Base-by-base conservation (phyloP, 139 green algal species). In the Coccomyxa sp. region DNA sequence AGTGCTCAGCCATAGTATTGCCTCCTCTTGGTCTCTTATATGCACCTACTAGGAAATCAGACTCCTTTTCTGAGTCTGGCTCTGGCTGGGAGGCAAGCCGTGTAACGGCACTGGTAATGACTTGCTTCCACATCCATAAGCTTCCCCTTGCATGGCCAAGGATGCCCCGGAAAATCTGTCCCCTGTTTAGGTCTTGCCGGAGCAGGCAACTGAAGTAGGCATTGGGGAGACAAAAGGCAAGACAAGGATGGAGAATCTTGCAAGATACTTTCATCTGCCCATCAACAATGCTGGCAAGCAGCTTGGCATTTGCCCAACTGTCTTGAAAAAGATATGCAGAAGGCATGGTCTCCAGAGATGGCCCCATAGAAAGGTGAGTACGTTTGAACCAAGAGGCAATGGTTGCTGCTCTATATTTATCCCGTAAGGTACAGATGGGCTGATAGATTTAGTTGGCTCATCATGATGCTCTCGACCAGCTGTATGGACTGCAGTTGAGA, bases 211-310 rank as follows among this genome's bases (percentile, higher is more conserved):
- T n/a, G n/a, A n/a, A n/a, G n/a, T n/a, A n/a, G n/a, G n/a, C n/a
- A n/a, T n/a, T n/a, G n/a, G n/a, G 64, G 64, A 71, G 5, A 22
- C 27, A 10, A 71, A 71, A 36, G 27, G 64, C 18, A 34, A 71
- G 64, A 71, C 6, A 34, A 71, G 64, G 2, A 71, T 71, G 14
- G 14, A 37, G 64, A 29, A 71, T 34, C 7, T 71, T 18, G n/a
- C 64, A 34, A 71, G 35, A 29, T 71, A 71, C 64, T 71, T 71
- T 34, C 64, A 71, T 71, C 64, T 71, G 27, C 64, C 64, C 64
- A 71, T 71, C 27, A 71, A 71, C n/a, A 10, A 18, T 71, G 64
- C 64, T 71, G 64, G 6, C 27, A 71, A 6, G 2, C 24, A 36
- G n/a, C 7, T 71, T 22, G 64, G 64, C 27, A 71, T 71, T 29